Percentiles rank a stretch among this genome's conserved stretches.
These are phyloP conservation scores for Microcyclosporella mali DNA, from an alignment of 2,329 filamentous ascomycete species.

Conservation along the genomic window DNA sequence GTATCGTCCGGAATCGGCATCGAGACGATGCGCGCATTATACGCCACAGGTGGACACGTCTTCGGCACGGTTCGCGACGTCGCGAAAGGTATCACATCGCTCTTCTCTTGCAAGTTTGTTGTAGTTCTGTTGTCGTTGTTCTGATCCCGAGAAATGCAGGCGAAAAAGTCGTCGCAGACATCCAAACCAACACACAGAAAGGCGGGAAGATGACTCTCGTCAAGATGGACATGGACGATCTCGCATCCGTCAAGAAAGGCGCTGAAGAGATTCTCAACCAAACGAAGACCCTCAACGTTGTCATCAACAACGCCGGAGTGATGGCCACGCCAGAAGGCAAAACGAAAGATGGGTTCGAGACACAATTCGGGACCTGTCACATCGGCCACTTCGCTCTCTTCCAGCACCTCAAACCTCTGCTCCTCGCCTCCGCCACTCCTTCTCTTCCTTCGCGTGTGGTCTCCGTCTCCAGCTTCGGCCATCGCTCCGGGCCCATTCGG, in stretches of 20 bases:
- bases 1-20: constrained; percentile 39
- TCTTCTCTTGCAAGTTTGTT: too few species aligned
- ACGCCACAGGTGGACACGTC: constrained; percentile 5
- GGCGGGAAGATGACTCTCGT: constrained; percentile 12
- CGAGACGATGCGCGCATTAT: constrained; percentile 40
- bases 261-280: constrained; percentile 26
- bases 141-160: constrained; percentile 24
- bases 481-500: constrained; percentile 27
- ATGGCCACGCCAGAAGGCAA: constrained; percentile 35
- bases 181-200: constrained; percentile 10
- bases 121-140: too few species aligned
- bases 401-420: constrained; percentile 42
- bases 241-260: constrained; percentile 28
- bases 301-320: constrained; percentile 35
- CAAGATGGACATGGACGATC: constrained; percentile 26
- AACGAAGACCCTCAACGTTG: constrained; percentile 32
- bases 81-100: background rate
- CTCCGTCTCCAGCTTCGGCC: constrained; percentile 32
- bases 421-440: constrained; percentile 36
- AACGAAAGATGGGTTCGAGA: constrained; percentile 39
- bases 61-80: constrained; percentile 1
- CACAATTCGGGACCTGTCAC: constrained; percentile 46
- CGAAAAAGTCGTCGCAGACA: constrained; percentile 25
- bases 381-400: constrained; percentile 51
- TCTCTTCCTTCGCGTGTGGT: constrained; percentile 45